Evolutionary conservation across 495 filamentous ascomycete species (phyloP).

Genomic region (Penicillium longicatenatum): DNA sequence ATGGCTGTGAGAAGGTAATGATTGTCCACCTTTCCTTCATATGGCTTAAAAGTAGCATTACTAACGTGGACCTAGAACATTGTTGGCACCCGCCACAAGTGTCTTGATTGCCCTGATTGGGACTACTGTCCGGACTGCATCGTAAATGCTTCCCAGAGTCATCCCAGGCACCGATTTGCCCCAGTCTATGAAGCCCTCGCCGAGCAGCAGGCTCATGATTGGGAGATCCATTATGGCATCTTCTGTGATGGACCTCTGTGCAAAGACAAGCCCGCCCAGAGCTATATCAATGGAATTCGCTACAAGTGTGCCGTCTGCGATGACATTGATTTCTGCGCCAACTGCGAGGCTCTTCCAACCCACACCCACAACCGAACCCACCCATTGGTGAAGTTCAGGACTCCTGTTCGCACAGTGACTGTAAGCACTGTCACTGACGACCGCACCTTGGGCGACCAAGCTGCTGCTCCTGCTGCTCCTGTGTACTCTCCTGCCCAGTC

Average conservation of each 20-base stretch:
- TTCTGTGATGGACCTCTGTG: slow-evolving; percentile 97
- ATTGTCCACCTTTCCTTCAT: not conserved
- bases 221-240: slow-evolving; percentile 74
- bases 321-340: slow-evolving; percentile 94
- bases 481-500: slow-evolving; percentile 37
- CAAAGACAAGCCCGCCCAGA: slow-evolving; percentile 52
- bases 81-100: slow-evolving; percentile 92
- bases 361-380: slow-evolving; percentile 92
- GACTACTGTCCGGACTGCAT: slow-evolving; percentile 89
- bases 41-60: not conserved
- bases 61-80: slow-evolving; percentile 59
- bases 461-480: not conserved
- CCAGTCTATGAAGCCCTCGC: slow-evolving; percentile 79
- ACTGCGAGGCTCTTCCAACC: slow-evolving; percentile 83
- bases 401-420: slow-evolving; percentile 82
- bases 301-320: slow-evolving; percentile 98
- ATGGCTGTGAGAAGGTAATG: slow-evolving; percentile 83
- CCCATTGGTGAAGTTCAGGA: slow-evolving; percentile 96
- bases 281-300: slow-evolving; percentile 80
- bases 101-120: slow-evolving; percentile 95
- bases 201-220: slow-evolving; percentile 45
- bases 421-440: slow-evolving; percentile 84
- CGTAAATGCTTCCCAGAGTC: slow-evolving; percentile 61
- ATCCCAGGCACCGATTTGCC: slow-evolving; percentile 88
- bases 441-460: slow-evolving; percentile 67